Conservation (phyloP, 1,284 basidiomycete species). For the Rhodotorula sp. region DNA sequence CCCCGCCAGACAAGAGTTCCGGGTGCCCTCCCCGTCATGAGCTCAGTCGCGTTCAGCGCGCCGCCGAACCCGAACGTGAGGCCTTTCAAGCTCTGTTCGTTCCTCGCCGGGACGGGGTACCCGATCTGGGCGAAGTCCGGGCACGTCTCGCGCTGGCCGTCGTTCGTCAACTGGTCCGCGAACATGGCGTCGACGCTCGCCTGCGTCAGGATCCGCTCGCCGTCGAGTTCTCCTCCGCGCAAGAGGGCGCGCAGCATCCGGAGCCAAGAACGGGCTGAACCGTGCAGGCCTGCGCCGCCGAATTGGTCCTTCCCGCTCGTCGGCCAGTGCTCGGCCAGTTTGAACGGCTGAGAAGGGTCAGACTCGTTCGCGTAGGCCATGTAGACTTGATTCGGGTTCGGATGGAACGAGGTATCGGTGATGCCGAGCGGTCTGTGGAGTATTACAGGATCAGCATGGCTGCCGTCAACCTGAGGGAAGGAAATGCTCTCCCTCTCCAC, state of each 20-base stretch:
- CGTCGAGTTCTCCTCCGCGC: constrained; percentile 13
- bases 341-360: not conserved
- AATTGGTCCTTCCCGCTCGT: constrained; percentile 2
- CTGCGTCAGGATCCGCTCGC: constrained; percentile 11
- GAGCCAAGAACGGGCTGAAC: constrained; percentile 27
- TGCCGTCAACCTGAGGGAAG: not conserved
- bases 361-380: constrained; percentile 1
- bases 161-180: constrained; percentile 6
- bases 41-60: constrained; percentile 1
- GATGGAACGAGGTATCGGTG: constrained; percentile 24
- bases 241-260: constrained; percentile 27
- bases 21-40: not conserved
- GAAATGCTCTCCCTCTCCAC: not conserved
- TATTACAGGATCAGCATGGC: not conserved
- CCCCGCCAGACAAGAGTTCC: constrained; percentile 11
- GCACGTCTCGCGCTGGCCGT: not conserved
- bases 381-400: constrained; percentile 3
- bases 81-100: not conserved
- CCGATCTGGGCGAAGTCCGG: not conserved
- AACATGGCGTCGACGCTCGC: constrained; percentile 37
- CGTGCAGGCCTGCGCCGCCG: constrained; percentile 31
- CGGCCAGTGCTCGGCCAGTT: not conserved
- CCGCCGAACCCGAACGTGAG: constrained; percentile 11
- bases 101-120: not conserved
- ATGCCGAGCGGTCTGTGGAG: constrained; percentile 31